Evolutionary conservation across 2,329 filamentous ascomycete genomes (phyloP).

Genomic region (Cladophialophora psammophila): DNA sequence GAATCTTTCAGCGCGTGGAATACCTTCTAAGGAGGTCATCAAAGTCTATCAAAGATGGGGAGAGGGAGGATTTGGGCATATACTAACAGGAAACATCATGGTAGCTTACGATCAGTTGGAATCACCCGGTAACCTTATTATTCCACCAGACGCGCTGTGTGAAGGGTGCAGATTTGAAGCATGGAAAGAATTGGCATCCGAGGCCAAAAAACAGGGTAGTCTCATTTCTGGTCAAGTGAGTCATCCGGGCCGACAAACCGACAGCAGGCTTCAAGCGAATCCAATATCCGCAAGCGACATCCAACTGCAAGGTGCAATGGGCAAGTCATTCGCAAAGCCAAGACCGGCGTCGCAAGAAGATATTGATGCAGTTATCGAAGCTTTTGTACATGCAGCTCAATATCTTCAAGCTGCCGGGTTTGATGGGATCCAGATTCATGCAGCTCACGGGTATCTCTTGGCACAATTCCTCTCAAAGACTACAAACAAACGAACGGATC

Average conservation of each 20-base stretch:
- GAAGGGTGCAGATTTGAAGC: conserved; percentile 65
- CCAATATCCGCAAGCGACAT: conserved; percentile 61
- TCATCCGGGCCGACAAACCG: conserved; percentile 67
- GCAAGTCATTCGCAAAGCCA: conserved; percentile 41
- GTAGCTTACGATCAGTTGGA: conserved; percentile 65
- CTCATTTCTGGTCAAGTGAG: conserved; percentile 67
- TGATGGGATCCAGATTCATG: conserved; percentile 58
- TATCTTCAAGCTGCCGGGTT: conserved; percentile 69
- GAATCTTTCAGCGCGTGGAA: no score
- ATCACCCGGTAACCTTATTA: conserved; percentile 64
- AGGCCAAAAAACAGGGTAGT: conserved; percentile 63
- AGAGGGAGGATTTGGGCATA: conserved; percentile 62
- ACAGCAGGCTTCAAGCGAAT: conserved; percentile 54
- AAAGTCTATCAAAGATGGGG: conserved; percentile 70
- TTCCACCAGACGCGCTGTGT: conserved; percentile 60
- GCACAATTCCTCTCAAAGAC: conserved; percentile 62
- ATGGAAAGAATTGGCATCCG: conserved; percentile 64
- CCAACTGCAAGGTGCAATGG: conserved; percentile 49
- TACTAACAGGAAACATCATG: conserved; percentile 69
- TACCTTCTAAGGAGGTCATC: no score
- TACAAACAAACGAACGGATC: conserved; percentile 66
- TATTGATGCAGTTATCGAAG: conserved; percentile 62
- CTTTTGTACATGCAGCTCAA: conserved; percentile 68
- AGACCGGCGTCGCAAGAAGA: conserved; percentile 42
- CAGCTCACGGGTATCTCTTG: conserved; percentile 66